phyloP scores from a whole-genome alignment of 257 asterid genomes.

The Verbena officinalis region DNA sequence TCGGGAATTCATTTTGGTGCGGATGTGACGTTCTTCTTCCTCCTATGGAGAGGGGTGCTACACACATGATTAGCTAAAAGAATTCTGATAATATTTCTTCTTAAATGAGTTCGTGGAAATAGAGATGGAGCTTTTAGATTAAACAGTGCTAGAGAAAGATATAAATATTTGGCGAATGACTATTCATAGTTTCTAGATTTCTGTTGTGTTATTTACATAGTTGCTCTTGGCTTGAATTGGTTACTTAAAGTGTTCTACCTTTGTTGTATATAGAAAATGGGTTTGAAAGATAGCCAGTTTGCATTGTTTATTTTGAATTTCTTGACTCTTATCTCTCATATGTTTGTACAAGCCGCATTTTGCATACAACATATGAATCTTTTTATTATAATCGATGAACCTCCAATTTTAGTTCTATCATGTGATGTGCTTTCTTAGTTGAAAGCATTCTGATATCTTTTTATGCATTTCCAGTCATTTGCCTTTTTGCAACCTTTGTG shows the following conservation, averaged over 20 bases:
- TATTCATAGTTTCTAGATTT: too few relatives aligned
- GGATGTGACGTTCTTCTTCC: too few relatives aligned
- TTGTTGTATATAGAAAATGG: neutral
- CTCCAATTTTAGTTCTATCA: slow-evolving; percentile 5
- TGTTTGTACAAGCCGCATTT: neutral
- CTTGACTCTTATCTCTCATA: neutral
- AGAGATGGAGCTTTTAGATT: too few relatives aligned
- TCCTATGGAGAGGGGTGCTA: too few relatives aligned
- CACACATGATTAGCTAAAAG: too few relatives aligned
- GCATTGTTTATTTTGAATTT: neutral
- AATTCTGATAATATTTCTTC: too few relatives aligned
- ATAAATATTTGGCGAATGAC: too few relatives aligned
- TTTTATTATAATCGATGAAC: neutral
- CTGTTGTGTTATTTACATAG: too few relatives aligned
- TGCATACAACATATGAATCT: neutral
- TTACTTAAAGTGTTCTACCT: neutral
- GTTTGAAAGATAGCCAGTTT: neutral
- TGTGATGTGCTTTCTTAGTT: slow-evolving; percentile 9
- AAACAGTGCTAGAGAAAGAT: too few relatives aligned
- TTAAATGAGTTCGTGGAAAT: too few relatives aligned
- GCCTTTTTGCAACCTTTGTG: slow-evolving; percentile 91
- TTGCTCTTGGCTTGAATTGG: neutral
- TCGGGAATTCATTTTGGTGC: too few relatives aligned
- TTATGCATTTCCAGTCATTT: slow-evolving; percentile 70
- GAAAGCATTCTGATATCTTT: slow-evolving; percentile 15